Evolutionary conservation across 78 protist species (phyloP).

Genomic region (Mantamonas sphyraenae): DNA sequence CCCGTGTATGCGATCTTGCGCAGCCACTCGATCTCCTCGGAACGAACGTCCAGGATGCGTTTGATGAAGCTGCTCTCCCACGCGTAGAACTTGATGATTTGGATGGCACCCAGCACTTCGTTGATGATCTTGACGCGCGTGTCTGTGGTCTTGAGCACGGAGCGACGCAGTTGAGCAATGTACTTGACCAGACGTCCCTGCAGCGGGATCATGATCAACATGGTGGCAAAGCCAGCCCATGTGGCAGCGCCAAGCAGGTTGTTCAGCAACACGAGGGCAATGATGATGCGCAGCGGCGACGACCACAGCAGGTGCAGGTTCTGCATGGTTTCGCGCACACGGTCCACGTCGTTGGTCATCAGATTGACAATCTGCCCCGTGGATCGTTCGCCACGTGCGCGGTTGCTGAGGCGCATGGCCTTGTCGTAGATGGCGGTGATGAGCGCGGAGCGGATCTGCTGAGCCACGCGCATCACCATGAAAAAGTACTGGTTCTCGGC

Average conservation of each 20-base stretch:
- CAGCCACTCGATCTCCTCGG: conserved; percentile 26
- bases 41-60: conserved; percentile 4
- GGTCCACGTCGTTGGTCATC: conserved; percentile 69
- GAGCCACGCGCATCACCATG: neutral
- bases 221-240: conserved; percentile 27
- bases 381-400: conserved; percentile 6
- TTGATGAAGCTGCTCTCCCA: conserved; percentile 24
- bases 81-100: conserved; percentile 33
- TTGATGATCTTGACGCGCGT: conserved; percentile 18
- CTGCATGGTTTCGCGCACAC: conserved; percentile 33
- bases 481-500: neutral
- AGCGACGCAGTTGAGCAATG: neutral
- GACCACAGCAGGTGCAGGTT: conserved; percentile 53
- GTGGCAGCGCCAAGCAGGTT: conserved; percentile 19
- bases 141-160: neutral
- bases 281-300: conserved; percentile 40
- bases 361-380: conserved; percentile 64
- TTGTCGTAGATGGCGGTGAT: conserved; percentile 25
- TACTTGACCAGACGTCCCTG: neutral
- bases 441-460: conserved; percentile 18
- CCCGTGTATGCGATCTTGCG: conserved; percentile 9
- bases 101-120: conserved; percentile 47
- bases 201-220: conserved; percentile 21
- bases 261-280: conserved; percentile 35
- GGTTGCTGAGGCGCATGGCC: conserved; percentile 15